Base-by-base conservation (phyloP, 257 asterid species). In the Jasminum sambac region DNA sequence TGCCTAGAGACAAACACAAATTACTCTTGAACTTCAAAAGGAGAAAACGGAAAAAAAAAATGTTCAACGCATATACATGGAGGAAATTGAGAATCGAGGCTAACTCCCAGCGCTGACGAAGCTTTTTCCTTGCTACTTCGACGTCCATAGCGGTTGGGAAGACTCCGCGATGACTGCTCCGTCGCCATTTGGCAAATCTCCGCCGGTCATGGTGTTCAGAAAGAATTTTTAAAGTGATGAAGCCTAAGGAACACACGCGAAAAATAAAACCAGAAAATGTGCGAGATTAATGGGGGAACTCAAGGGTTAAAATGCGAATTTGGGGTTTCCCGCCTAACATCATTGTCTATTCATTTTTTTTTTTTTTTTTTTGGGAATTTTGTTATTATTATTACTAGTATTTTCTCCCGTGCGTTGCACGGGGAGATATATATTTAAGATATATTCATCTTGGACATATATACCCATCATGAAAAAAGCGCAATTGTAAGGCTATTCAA, bases 1-100 rank as follows among this genome's bases (percentile, higher is more conserved):
- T 43, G 67, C 8, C 37, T 26, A 52, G 23, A 26, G 9, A 37
- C 48, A 58, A 38, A 37, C 11, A 59, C 7, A 23, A 65, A 37
- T 61, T 11, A 11, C 72, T 16, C 11, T 61, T 30, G 40, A n/a
- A 46, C 21, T n/a, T 12, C 46, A 11, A 61, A 55, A 59, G n/a
- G 55, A 66, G 23, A 25, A 63, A 62, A 64, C 1, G 21, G 14
- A 5, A 19, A 72, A 9, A 12, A 0, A 55, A 55, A 2, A 14
- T 0, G 10, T 55, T 55, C n/a, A 70, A 14, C 30, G 63, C 48
- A 48, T 37, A 42, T 93, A 93, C 98, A 67, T 76, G 77, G 75
- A 93, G 86, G 75, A 93, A 93, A 78, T 89, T 86, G 72, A 93
- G 96, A 80, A 93, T 84, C 19, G 98, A 90, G 38, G 98, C 98